A percentile compares a stretch with the other conserved stretches of the same genome.
These are phyloP conservation scores for Massarina eburnea DNA, from an alignment of 2,329 filamentous ascomycete species.

Conservation along the genomic window DNA sequence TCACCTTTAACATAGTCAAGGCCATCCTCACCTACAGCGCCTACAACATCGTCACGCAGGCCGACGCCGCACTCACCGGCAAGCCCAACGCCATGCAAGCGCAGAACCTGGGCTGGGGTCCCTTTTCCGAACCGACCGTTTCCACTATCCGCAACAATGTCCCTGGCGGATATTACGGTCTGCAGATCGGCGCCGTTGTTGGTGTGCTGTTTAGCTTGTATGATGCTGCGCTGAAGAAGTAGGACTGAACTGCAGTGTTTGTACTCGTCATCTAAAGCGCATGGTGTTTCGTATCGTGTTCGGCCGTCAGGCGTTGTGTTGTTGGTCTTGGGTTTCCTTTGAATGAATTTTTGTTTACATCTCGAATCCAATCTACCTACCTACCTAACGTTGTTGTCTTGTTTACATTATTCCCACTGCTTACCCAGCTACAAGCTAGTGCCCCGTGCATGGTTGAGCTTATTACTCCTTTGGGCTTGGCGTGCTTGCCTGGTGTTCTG, in stretches of 20 bases:
- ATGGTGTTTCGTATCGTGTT: too few species aligned
- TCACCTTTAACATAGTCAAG: conserved; percentile 89
- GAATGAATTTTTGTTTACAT: neutral
- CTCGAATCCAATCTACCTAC: too few species aligned
- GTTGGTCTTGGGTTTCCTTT: neutral
- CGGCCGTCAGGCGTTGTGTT: too few species aligned
- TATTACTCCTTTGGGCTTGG: conserved; percentile 6
- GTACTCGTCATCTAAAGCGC: neutral
- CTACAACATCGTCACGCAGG: conserved; percentile 54
- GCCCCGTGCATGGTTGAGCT: conserved; percentile 6
- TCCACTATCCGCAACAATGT: conserved; percentile 65
- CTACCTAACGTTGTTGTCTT: too few species aligned
- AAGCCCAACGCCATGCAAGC: conserved; percentile 58
- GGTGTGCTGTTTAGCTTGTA: conserved; percentile 72
- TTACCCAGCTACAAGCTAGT: too few species aligned
- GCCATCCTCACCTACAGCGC: conserved; percentile 79
- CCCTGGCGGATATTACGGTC: conserved; percentile 70
- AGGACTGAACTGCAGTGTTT: conserved; percentile 1
- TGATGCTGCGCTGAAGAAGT: conserved; percentile 71
- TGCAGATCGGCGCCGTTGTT: conserved; percentile 69
- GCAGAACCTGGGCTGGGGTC: conserved; percentile 47
- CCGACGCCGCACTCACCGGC: conserved; percentile 17
- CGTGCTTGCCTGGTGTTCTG: neutral
- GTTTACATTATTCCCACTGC: too few species aligned
- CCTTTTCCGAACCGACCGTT: conserved; percentile 62